Evolutionary conservation across 768 basidiomycete species (phyloP), one percentile per base, ranked within the genome.

Genomic region (Termitomyces sp.): DNA sequence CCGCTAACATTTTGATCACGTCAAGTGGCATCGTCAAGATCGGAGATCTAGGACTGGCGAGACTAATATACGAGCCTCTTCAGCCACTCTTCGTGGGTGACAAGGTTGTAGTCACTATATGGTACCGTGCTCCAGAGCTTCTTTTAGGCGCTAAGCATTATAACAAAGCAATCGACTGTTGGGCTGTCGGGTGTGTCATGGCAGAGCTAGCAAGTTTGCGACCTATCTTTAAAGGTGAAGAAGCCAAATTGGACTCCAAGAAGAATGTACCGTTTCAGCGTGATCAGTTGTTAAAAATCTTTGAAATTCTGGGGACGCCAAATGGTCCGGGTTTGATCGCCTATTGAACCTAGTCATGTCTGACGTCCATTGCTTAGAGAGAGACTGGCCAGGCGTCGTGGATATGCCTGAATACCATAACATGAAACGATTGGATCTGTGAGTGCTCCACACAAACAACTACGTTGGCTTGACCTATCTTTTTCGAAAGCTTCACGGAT

Each of bases 151-250:
- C 96, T 0, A 93, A 94, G 61, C 97, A 99, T 72, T 99, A 99
- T 71, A 96, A 97, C 63, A 94, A 92, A 64, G 91, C 95, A 4
- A 87, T 98, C 42, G 94, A 99, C 68, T 86, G 93, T 54, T 99
- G 97, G 97, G 95, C 97, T 26, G 87, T 98, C 6, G 97, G 95
- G 0, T 99, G 97, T 69, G 98, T 99, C 45, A 88, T 96, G 74
- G 97, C 95, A 1, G 97, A 99, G 72, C 75, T 99, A 20, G 86
- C 97, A 2, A 94, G 92, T 60, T 73, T 98, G 47, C 77, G 96
- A 24, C 97, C 97, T 1, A 98, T 99, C 62, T 98, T 98, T 79
- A 99, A 99, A 69, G 97, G 96, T 12, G 97, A 99, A 70, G 97
- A 98, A 73, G 97, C 97, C 1, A 98, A 99, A 71, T 72, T 98